These are phyloP conservation scores for Aschersonia sp. DNA, from an alignment of 2,329 filamentous ascomycete species.

Conservation along the genomic window DNA sequence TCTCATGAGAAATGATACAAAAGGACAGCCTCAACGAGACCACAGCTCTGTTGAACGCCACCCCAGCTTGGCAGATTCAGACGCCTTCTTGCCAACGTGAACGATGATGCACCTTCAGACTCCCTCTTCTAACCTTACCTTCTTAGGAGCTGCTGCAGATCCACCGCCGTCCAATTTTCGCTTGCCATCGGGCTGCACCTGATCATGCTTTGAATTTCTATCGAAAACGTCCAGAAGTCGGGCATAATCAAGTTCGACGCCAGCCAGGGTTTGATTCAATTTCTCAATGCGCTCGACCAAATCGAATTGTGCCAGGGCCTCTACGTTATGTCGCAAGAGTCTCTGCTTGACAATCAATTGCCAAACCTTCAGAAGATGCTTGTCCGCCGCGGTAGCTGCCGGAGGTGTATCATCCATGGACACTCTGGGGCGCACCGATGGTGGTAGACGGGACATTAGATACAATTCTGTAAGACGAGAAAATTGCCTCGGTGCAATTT, in stretches of 20 bases:
- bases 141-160: slow-evolving; percentile 24
- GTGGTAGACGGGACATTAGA: slow-evolving; percentile 45
- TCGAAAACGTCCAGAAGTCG: slow-evolving; percentile 40
- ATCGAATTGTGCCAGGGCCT: slow-evolving; percentile 57
- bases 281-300: slow-evolving; percentile 54
- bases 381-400: slow-evolving; percentile 36
- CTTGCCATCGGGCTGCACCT: slow-evolving; percentile 23
- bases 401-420: slow-evolving; percentile 24
- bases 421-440: slow-evolving; percentile 38
- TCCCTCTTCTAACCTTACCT: slow-evolving; percentile 23
- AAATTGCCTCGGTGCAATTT: slow-evolving; percentile 69
- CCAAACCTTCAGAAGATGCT: slow-evolving; percentile 57
- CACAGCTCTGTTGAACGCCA: too few relatives aligned
- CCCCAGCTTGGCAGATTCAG: not conserved
- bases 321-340: slow-evolving; percentile 61
- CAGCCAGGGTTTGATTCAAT: slow-evolving; percentile 52
- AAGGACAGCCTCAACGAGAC: too few relatives aligned
- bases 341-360: slow-evolving; percentile 62
- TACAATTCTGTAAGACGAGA: slow-evolving; percentile 63
- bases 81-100: slow-evolving; percentile 3
- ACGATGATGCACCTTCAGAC: too few relatives aligned
- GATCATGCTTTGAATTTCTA: slow-evolving; percentile 16
- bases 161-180: slow-evolving; percentile 25
- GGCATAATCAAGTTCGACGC: slow-evolving; percentile 61
- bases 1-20: too few relatives aligned